Evolutionary conservation across 2,329 filamentous ascomycete genomes (phyloP).

Genomic region (Cadophora sp.): DNA sequence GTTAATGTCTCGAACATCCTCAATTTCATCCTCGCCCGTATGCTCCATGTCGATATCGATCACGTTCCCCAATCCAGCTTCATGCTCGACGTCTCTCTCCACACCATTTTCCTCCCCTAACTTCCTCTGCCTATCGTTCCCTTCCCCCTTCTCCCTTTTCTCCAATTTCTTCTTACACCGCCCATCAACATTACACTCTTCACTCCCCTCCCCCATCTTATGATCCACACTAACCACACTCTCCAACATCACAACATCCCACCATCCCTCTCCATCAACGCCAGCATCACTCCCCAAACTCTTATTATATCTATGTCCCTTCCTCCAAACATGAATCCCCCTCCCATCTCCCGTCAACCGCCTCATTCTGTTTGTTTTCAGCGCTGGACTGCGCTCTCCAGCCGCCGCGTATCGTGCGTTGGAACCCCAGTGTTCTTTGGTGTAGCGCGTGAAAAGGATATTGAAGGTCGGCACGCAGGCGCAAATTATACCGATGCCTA

Average conservation of each 20-base stretch:
- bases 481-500: conserved; percentile 41
- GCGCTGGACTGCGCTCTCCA: neutral
- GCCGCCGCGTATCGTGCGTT: neutral
- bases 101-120: neutral
- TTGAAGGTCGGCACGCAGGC: conserved; percentile 41
- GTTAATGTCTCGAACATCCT: neutral
- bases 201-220: neutral
- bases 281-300: neutral
- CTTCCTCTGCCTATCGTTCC: neutral
- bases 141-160: neutral
- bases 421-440: neutral
- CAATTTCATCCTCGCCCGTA: neutral
- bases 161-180: neutral
- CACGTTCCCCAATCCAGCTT: neutral
- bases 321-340: neutral
- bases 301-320: neutral
- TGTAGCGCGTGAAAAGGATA: conserved; percentile 28
- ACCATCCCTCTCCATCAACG: neutral
- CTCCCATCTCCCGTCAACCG: neutral
- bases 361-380: neutral
- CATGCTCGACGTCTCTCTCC: neutral
- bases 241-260: neutral
- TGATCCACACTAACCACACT: neutral
- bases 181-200: neutral
- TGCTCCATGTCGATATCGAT: neutral